Conservation (phyloP, 225 moss, liverwort and hornwort species). For the Physcomitrellopsis africana region DNA sequence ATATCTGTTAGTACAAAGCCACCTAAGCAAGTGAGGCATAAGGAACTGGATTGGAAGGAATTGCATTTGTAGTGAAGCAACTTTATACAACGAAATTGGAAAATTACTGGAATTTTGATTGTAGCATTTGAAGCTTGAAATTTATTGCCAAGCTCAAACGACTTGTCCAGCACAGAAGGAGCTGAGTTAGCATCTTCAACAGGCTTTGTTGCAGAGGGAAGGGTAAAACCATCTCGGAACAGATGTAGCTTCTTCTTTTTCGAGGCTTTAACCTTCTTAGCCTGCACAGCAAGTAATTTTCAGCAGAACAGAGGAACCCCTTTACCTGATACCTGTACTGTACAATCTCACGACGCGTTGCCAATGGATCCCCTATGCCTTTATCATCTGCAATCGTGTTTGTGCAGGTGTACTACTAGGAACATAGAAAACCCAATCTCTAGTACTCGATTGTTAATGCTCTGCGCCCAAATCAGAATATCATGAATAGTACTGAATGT, state of each 20-base stretch:
- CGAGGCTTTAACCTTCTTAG: conserved; percentile 51
- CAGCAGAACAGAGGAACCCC: conserved; percentile 11
- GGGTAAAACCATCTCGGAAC: conserved; percentile 64
- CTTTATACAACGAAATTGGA: conserved; percentile 3
- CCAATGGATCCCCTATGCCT: neutral
- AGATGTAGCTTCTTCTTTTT: conserved; percentile 62
- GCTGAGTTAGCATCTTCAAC: conserved; percentile 40
- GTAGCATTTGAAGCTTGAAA: conserved; percentile 29
- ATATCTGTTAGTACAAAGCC: conserved; percentile 5
- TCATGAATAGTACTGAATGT: neutral
- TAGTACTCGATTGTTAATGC: neutral
- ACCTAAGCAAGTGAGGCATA: conserved; percentile 2
- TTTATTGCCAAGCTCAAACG: conserved; percentile 37
- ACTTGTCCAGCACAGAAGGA: conserved; percentile 27
- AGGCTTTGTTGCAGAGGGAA: conserved; percentile 48
- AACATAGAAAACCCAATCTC: neutral
- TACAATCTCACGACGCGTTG: neutral
- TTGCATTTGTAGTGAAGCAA: neutral
- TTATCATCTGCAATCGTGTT: neutral
- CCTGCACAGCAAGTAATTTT: conserved; percentile 42
- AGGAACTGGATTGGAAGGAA: neutral
- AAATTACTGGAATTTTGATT: conserved; percentile 38
- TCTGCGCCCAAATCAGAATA: conserved; percentile 2
- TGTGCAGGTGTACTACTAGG: neutral
- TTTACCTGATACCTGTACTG: neutral